Percentiles rank a stretch among this genome's conserved stretches.
phyloP scores from a whole-genome alignment of 2,329 filamentous ascomycete species.

The Hansfordia pulvinata region DNA sequence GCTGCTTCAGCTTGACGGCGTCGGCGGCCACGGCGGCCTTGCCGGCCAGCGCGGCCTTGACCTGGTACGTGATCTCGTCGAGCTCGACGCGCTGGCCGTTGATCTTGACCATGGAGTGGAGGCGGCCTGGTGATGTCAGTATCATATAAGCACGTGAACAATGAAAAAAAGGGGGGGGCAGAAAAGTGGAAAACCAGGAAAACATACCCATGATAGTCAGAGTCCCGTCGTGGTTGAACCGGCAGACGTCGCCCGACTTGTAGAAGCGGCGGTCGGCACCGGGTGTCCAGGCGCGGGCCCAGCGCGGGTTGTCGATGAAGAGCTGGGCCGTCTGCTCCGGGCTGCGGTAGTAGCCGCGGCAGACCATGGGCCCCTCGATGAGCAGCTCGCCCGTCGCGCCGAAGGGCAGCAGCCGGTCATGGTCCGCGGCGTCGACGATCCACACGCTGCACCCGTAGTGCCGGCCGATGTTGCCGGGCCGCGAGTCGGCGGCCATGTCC shows the following conservation, averaged over 20 bases:
- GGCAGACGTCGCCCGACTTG: slow-evolving; percentile 1
- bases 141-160: too few species aligned
- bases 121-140: too few species aligned
- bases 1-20: background rate
- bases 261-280: slow-evolving; percentile 1
- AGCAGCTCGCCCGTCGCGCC: slow-evolving; percentile 15
- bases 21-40: background rate
- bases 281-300: slow-evolving; percentile 1
- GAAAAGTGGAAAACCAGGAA: slow-evolving; percentile 1
- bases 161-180: too few species aligned
- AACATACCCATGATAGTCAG: background rate
- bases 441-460: slow-evolving; percentile 8
- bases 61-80: slow-evolving; percentile 15
- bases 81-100: slow-evolving; percentile 19
- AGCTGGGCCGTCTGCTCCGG: slow-evolving; percentile 14
- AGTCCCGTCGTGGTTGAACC: slow-evolving; percentile 1
- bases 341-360: slow-evolving; percentile 19
- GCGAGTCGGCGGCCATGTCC: too few species aligned
- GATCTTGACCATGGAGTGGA: slow-evolving; percentile 18
- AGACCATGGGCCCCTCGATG: slow-evolving; percentile 16
- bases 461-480: background rate
- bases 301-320: slow-evolving; percentile 12
- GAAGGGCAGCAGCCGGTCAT: slow-evolving; percentile 14
- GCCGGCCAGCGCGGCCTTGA: slow-evolving; percentile 1
- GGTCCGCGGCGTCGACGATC: slow-evolving; percentile 21